These are phyloP conservation scores for Helotiales sp. DNA, from an alignment of 2,329 filamentous ascomycete genomes.

Conservation along the genomic window DNA sequence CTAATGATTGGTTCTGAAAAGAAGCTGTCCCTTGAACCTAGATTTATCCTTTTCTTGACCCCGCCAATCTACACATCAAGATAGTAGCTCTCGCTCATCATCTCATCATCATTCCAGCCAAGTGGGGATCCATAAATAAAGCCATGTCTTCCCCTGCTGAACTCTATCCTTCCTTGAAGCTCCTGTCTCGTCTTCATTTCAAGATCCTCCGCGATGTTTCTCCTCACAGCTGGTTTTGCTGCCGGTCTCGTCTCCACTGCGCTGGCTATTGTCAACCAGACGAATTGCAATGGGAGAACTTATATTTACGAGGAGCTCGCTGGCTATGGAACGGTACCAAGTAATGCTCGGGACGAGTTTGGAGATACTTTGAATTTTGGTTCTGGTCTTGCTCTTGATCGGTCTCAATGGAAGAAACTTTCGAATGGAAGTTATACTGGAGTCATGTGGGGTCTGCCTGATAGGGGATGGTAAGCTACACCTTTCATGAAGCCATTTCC, in stretches of 20 bases:
- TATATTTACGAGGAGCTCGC: conserved; percentile 72
- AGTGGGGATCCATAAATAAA: background rate
- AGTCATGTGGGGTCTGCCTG: conserved; percentile 66
- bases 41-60: background rate
- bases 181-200: background rate
- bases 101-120: background rate
- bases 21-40: background rate
- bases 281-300: conserved; percentile 54
- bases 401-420: conserved; percentile 60
- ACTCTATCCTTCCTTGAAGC: background rate
- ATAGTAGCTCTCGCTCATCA: background rate
- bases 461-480: conserved; percentile 64
- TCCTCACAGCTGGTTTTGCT: conserved; percentile 9
- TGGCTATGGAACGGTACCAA: conserved; percentile 66
- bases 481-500: background rate
- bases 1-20: background rate
- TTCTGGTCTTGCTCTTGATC: conserved; percentile 67
- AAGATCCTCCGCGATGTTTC: conserved; percentile 23
- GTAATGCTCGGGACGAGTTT: conserved; percentile 65
- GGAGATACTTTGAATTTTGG: conserved; percentile 73
- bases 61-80: conserved; percentile 6
- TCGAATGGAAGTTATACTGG: conserved; percentile 59
- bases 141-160: background rate
- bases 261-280: conserved; percentile 28
- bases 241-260: conserved; percentile 16